Percentiles rank a stretch among this genome's conserved stretches.
Conservation (phyloP, 768 basidiomycete species). For the Auriculariales sp. region DNA sequence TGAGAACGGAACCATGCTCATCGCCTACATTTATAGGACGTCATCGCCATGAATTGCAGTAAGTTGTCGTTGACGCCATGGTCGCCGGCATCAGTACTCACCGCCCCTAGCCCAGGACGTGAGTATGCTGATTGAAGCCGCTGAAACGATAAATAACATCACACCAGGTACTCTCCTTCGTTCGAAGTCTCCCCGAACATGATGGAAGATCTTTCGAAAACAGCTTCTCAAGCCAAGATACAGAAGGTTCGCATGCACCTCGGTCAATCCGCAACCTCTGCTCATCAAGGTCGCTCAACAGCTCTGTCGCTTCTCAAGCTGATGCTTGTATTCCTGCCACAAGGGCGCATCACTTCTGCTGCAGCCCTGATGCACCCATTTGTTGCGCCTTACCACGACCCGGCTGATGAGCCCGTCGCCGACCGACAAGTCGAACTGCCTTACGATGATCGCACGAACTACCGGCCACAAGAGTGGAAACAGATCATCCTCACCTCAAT, state of each 20-base stretch:
- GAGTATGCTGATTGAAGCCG: not conserved
- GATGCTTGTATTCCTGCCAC: not conserved
- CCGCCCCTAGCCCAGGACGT: not conserved
- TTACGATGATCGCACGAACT: not conserved
- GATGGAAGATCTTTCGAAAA: not conserved
- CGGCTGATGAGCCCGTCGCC: not conserved
- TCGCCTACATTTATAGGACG: not conserved
- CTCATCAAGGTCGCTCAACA: not conserved
- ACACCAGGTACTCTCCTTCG: not conserved
- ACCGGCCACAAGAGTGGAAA: not conserved
- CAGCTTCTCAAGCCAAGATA: not conserved
- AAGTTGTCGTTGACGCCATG: not conserved
- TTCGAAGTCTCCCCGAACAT: not conserved
- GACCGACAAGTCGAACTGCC: not conserved
- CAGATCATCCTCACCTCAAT: not conserved
- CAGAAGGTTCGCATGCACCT: not conserved
- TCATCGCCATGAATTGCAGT: slow-evolving; percentile 1
- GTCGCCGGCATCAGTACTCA: not conserved
- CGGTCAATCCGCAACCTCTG: too few relatives aligned
- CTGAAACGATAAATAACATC: not conserved
- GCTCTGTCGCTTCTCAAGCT: not conserved
- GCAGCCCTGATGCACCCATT: not conserved
- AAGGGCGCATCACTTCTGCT: not conserved
- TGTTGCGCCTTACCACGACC: not conserved
- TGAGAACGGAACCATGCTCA: not conserved